phyloP scores from a whole-genome alignment of 1,139 yeast genomes.

The Hyphopichia burtonii region DNA sequence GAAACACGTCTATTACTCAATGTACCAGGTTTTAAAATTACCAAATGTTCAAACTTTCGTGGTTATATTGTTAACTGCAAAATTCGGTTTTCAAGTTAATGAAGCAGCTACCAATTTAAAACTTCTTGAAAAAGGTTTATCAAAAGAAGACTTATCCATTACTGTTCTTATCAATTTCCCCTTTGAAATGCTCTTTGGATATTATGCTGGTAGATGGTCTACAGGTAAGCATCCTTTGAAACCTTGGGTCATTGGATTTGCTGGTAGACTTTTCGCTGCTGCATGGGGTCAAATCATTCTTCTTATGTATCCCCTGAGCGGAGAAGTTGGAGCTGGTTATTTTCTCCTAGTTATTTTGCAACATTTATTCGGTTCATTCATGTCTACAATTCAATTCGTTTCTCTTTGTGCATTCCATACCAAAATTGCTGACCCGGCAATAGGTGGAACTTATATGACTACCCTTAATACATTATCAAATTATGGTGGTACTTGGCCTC shows the following conservation, averaged over 20 bases:
- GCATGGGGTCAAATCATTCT: conserved; percentile 73
- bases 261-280: conserved; percentile 83
- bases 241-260: conserved; percentile 89
- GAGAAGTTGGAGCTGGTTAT: conserved; percentile 47
- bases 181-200: conserved; percentile 91
- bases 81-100: conserved; percentile 91
- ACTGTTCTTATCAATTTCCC: conserved; percentile 95
- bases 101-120: conserved; percentile 95
- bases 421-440: conserved; percentile 88
- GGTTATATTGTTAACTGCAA: conserved; percentile 72
- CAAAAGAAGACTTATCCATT: conserved; percentile 89
- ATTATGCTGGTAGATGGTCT: conserved; percentile 95
- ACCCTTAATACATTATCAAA: conserved; percentile 88
- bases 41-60: conserved; percentile 78
- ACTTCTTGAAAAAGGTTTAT: conserved; percentile 86
- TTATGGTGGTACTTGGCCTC: conserved; percentile 98
- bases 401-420: conserved; percentile 94
- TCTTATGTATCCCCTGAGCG: conserved; percentile 63
- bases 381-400: conserved; percentile 94
- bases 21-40: conserved; percentile 73
- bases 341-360: conserved; percentile 72
- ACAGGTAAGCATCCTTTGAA: conserved; percentile 66
- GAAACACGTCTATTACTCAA: conserved; percentile 62
- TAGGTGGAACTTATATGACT: conserved; percentile 99
- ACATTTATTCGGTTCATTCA: conserved; percentile 83